These are phyloP conservation scores for Mucor circinelloides DNA, from an alignment of 371 early-diverging fungal genomes.

Conservation along the genomic window DNA sequence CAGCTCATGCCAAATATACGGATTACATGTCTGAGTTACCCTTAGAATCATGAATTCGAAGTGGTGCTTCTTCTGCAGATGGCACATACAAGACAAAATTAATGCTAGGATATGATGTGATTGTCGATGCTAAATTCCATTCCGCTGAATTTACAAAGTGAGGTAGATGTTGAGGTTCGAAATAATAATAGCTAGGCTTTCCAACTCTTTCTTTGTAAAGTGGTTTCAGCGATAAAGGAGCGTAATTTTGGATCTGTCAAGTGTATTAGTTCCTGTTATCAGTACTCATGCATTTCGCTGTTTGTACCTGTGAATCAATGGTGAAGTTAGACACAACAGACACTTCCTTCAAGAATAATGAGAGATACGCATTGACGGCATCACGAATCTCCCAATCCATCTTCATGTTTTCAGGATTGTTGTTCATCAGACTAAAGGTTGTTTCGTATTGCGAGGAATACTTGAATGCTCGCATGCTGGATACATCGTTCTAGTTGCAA, in stretches of 20 bases:
- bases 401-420: conserved; percentile 60
- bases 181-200: conserved; percentile 46
- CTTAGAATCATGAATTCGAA: conserved; percentile 64
- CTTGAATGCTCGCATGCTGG: conserved; percentile 72
- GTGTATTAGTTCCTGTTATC: not conserved
- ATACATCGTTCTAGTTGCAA: conserved; percentile 46
- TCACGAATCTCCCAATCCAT: conserved; percentile 78
- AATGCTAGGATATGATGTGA: conserved; percentile 78
- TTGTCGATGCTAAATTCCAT: conserved; percentile 90
- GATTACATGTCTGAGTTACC: conserved; percentile 23
- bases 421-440: conserved; percentile 79
- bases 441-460: conserved; percentile 78
- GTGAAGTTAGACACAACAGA: conserved; percentile 57
- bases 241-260: conserved; percentile 70
- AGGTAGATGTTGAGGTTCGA: conserved; percentile 63
- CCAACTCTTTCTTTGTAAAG: conserved; percentile 38
- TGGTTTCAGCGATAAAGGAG: conserved; percentile 69
- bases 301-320: conserved; percentile 61
- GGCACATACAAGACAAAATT: conserved; percentile 91
- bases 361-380: conserved; percentile 57
- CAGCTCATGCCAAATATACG: not conserved
- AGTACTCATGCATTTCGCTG: not conserved
- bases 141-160: conserved; percentile 90
- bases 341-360: conserved; percentile 55
- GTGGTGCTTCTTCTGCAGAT: conserved; percentile 61